These are phyloP conservation scores for Hordeum pubiflorum DNA, from an alignment of 202 grass and related monocot species.

Conservation along the genomic window DNA sequence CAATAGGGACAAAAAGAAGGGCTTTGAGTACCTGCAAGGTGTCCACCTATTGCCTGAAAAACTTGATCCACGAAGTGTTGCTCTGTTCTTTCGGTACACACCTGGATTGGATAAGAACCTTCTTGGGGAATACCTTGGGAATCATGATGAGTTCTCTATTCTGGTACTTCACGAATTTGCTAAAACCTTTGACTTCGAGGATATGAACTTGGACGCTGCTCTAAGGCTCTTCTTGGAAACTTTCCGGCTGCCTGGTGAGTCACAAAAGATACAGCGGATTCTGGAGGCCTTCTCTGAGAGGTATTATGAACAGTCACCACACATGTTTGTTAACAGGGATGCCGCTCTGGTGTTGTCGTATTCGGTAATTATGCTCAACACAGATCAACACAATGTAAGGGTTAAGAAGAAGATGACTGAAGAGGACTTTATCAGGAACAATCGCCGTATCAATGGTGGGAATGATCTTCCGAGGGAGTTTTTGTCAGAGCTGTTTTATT, in stretches of 20 bases:
- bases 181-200: conserved; percentile 90
- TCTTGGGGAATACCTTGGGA: conserved; percentile 86
- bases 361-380: conserved; percentile 97
- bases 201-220: conserved; percentile 91
- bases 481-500: conserved; percentile 74
- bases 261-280: conserved; percentile 97
- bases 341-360: conserved; percentile 86
- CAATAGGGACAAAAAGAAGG: conserved; percentile 91
- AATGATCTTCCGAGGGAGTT: conserved; percentile 86
- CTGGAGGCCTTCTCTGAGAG: conserved; percentile 93
- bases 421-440: conserved; percentile 98
- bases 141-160: conserved; percentile 95
- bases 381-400: conserved; percentile 92
- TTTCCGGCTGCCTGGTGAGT: conserved; percentile 92
- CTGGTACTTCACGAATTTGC: conserved; percentile 87
- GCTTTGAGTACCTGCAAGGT: conserved; percentile 87
- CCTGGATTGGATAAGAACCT: conserved; percentile 92
- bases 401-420: conserved; percentile 99
- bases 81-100: conserved; percentile 84
- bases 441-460: conserved; percentile 88
- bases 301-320: conserved; percentile 91
- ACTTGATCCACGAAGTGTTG: conserved; percentile 85
- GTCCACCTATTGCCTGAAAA: conserved; percentile 87
- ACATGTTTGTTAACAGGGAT: conserved; percentile 85
- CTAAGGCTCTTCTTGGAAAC: conserved; percentile 96